A percentile compares a stretch with the other conserved stretches of the same genome.
phyloP scores from a whole-genome alignment of 768 basidiomycete species.

The Flagelloscypha sp. region DNA sequence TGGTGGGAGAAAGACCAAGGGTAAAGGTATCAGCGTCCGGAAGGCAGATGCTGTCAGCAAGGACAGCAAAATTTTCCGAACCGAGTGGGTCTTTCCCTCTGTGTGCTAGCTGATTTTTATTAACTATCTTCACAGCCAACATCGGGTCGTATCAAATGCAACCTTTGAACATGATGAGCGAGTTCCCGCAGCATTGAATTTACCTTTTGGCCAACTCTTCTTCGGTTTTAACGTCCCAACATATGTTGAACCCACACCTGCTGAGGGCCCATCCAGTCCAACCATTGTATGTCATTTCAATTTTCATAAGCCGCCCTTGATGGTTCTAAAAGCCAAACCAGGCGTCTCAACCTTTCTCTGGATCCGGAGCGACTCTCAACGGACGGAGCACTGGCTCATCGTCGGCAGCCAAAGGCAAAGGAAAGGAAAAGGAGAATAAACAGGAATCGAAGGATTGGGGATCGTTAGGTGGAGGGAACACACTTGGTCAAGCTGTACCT shows the following conservation, averaged over 20 bases:
- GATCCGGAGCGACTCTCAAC: conserved; percentile 60
- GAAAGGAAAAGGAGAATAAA: conserved; percentile 38
- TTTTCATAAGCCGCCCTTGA: neutral
- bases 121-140: conserved; percentile 46
- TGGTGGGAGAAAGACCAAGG: conserved; percentile 86
- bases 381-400: conserved; percentile 34
- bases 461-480: conserved; percentile 43
- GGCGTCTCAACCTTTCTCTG: conserved; percentile 46
- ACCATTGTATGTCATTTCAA: conserved; percentile 5
- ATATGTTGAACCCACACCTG: conserved; percentile 45
- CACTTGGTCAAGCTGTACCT: conserved; percentile 35
- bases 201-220: conserved; percentile 93
- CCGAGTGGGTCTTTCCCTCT: conserved; percentile 55
- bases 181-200: conserved; percentile 81
- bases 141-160: conserved; percentile 75
- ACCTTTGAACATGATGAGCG: conserved; percentile 64
- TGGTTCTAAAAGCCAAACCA: conserved; percentile 10
- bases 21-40: conserved; percentile 82
- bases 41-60: conserved; percentile 72
- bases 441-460: conserved; percentile 15
- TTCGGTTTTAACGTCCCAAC: conserved; percentile 85
- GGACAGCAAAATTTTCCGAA: conserved; percentile 82
- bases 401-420: conserved; percentile 41
- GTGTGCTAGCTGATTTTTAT: neutral
- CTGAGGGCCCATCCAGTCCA: conserved; percentile 21